These are phyloP conservation scores for Bathelium albidoporum DNA, from an alignment of 495 filamentous ascomycete species.

Conservation along the genomic window DNA sequence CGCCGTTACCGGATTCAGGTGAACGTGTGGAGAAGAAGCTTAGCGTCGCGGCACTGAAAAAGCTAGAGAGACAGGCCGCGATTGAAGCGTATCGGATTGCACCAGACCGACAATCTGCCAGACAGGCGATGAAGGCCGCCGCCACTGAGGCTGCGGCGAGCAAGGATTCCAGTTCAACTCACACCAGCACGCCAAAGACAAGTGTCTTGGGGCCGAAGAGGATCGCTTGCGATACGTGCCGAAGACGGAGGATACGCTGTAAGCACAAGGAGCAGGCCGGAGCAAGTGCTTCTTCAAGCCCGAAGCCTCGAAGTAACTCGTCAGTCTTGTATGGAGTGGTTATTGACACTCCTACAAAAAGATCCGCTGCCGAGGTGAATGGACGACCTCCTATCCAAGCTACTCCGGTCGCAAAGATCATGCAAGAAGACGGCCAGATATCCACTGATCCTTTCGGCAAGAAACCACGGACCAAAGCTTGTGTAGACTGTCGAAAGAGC, in stretches of 20 bases:
- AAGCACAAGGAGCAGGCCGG: slow-evolving; percentile 36
- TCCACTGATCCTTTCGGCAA: slow-evolving; percentile 6
- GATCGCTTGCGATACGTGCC: slow-evolving; percentile 36
- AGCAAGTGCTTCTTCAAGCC: not conserved
- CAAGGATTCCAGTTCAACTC: slow-evolving; percentile 8
- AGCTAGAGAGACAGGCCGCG: slow-evolving; percentile 24
- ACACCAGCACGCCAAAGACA: slow-evolving; percentile 34
- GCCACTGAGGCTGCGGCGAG: slow-evolving; percentile 6
- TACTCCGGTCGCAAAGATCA: not conserved
- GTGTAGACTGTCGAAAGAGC: slow-evolving; percentile 56
- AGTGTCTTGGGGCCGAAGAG: slow-evolving; percentile 36
- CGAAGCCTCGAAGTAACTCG: not conserved
- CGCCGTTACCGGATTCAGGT: slow-evolving; percentile 18
- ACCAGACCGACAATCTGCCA: slow-evolving; percentile 24
- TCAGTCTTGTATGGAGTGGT: slow-evolving; percentile 3
- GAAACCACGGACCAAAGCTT: slow-evolving; percentile 43
- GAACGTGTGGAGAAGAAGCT: slow-evolving; percentile 28
- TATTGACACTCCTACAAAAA: not conserved
- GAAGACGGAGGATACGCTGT: slow-evolving; percentile 35
- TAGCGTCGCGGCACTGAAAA: slow-evolving; percentile 26
- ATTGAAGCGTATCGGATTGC: slow-evolving; percentile 21
- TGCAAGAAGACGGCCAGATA: slow-evolving; percentile 7
- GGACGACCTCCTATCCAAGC: slow-evolving; percentile 9
- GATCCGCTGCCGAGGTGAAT: slow-evolving; percentile 13
- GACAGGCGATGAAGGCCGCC: slow-evolving; percentile 18